Conservation (phyloP, 495 filamentous ascomycete species). For the Aspergillus conjunctus region DNA sequence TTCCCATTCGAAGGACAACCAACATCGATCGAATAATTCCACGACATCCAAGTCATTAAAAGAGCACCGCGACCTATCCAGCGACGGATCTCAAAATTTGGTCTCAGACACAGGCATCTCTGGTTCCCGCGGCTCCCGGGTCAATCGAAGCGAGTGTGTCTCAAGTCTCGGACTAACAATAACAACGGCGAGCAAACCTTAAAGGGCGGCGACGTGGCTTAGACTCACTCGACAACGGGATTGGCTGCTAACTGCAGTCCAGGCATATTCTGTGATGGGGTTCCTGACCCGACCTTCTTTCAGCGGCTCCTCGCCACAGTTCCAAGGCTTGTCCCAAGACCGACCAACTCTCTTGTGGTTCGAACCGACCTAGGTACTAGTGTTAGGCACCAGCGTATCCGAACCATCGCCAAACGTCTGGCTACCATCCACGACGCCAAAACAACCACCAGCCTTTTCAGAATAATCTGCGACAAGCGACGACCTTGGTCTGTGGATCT, state of each 20-base stretch:
- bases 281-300: not conserved
- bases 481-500: no score
- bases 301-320: not conserved
- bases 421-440: no score
- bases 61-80: not conserved
- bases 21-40: no score
- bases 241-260: not conserved
- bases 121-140: not conserved
- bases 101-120: not conserved
- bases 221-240: constrained; percentile 2
- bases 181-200: not conserved
- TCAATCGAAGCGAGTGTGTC: not conserved
- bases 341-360: not conserved
- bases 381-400: constrained; percentile 4
- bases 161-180: not conserved
- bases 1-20: no score
- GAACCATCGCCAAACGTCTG: not conserved
- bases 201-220: not conserved
- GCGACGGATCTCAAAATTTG: not conserved
- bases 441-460: no score
- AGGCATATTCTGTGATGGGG: not conserved
- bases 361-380: not conserved
- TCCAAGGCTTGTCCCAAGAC: constrained; percentile 1
- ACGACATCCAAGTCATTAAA: not conserved
- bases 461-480: no score